Evolutionary conservation across 352 stramenopile species (phyloP).

Genomic region (Phytophthora fragariaefolia): DNA sequence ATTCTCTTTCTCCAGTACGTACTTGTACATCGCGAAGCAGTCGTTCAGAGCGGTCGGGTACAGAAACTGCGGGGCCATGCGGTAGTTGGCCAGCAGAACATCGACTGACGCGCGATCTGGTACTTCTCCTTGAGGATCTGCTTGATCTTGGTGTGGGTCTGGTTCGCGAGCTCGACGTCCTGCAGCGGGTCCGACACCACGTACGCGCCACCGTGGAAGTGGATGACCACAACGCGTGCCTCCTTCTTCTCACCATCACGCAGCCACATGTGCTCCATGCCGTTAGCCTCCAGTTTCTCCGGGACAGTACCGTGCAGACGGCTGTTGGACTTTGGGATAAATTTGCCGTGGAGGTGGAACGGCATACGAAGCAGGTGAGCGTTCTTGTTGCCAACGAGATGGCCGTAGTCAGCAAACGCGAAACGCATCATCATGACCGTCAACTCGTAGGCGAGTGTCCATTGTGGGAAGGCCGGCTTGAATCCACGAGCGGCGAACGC

Average conservation of each 20-base stretch:
- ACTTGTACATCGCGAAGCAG: constrained; percentile 25
- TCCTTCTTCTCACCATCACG: constrained; percentile 12
- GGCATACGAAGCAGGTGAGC: constrained; percentile 5
- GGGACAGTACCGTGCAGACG: constrained; percentile 9
- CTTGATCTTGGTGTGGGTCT: constrained; percentile 23
- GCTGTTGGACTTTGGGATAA: constrained; percentile 10
- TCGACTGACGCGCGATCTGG: constrained; percentile 17
- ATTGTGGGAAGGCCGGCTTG: constrained; percentile 22
- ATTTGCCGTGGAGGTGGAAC: constrained; percentile 9
- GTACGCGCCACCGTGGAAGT: constrained; percentile 18
- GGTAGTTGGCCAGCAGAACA: constrained; percentile 19
- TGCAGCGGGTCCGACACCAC: constrained; percentile 12
- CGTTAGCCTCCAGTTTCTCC: constrained; percentile 18
- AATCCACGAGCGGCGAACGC: constrained; percentile 18
- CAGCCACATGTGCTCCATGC: constrained; percentile 20
- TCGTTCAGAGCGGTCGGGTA: constrained; percentile 20
- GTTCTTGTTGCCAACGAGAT: constrained; percentile 14
- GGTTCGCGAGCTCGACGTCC: constrained; percentile 17
- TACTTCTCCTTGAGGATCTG: constrained; percentile 23
- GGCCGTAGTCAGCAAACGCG: constrained; percentile 4
- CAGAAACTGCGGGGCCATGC: constrained; percentile 22
- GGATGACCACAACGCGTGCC: constrained; percentile 16
- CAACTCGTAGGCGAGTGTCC: constrained; percentile 19
- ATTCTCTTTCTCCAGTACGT: constrained; percentile 19
- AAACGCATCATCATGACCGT: constrained; percentile 17